Conservation (phyloP, 2,329 filamentous ascomycete species). For the Apiospora malaysiana region DNA sequence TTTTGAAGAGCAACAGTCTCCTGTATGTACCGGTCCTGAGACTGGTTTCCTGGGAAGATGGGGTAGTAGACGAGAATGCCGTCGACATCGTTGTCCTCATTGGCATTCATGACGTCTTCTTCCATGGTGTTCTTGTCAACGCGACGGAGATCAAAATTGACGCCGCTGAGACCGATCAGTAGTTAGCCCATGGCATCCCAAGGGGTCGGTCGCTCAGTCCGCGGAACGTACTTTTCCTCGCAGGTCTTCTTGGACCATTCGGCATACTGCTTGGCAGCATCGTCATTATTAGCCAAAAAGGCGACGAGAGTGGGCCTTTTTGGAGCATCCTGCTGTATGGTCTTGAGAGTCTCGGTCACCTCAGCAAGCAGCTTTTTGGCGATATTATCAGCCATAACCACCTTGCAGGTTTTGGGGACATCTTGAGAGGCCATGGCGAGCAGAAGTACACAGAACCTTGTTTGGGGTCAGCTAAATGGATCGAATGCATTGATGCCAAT, state of each 20-base stretch:
- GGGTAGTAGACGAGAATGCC: constrained; percentile 98
- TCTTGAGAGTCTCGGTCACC: constrained; percentile 76
- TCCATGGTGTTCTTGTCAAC: constrained; percentile 89
- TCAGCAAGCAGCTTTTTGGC: constrained; percentile 81
- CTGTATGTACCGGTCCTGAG: constrained; percentile 93
- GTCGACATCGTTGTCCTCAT: constrained; percentile 77
- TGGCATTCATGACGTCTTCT: constrained; percentile 85
- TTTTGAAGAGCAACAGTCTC: constrained; percentile 90
- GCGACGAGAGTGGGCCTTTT: constrained; percentile 80
- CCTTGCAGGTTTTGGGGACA: constrained; percentile 80
- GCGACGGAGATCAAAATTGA: constrained; percentile 83
- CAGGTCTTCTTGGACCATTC: constrained; percentile 98
- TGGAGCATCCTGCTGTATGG: constrained; percentile 63
- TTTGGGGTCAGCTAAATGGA: constrained; percentile 1
- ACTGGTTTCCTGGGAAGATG: constrained; percentile 81
- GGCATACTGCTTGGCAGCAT: constrained; percentile 89
- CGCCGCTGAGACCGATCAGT: constrained; percentile 65
- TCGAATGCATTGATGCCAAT: background rate
- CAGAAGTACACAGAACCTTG: constrained; percentile 19
- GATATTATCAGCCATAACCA: constrained; percentile 86
- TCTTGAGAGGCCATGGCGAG: constrained; percentile 47
- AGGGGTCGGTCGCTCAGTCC: constrained; percentile 15
- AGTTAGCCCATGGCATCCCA: constrained; percentile 22
- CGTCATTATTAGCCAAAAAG: constrained; percentile 91
- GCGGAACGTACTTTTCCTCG: constrained; percentile 80